A percentile compares a stretch with the other conserved stretches of the same genome.
phyloP scores from a whole-genome alignment of 148 eudicot species.

The Fagopyrum esculentum region DNA sequence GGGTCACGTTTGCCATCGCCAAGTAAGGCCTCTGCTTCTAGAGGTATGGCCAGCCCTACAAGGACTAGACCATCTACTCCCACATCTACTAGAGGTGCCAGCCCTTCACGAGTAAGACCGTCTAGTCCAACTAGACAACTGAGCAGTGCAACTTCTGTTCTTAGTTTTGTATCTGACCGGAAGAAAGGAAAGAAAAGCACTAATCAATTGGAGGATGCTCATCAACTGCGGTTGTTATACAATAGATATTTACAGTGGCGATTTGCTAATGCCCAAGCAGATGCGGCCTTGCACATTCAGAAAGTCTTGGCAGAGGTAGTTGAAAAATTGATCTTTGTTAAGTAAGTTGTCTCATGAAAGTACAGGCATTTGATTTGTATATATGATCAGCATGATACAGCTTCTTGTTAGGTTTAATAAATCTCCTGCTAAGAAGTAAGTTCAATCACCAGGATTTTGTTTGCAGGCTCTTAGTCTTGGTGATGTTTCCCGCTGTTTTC shows the following conservation, averaged over 20 bases:
- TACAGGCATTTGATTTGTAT: background rate
- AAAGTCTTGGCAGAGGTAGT: slow-evolving; percentile 56
- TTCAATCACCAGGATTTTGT: background rate
- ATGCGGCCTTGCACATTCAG: slow-evolving; percentile 48
- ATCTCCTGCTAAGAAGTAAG: background rate
- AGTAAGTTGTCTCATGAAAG: background rate
- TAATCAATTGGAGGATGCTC: slow-evolving; percentile 80
- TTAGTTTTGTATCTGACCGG: slow-evolving; percentile 80
- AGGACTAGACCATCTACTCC: slow-evolving; percentile 44
- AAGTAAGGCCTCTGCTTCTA: slow-evolving; percentile 39
- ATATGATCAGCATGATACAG: background rate
- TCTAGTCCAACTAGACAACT: slow-evolving; percentile 71
- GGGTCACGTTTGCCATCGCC: slow-evolving; percentile 63
- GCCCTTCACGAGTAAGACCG: slow-evolving; percentile 69
- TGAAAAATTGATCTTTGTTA: background rate
- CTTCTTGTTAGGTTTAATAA: background rate
- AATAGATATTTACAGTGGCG: slow-evolving; percentile 91
- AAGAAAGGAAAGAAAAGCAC: slow-evolving; percentile 66
- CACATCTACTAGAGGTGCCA: slow-evolving; percentile 41
- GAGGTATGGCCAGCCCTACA: slow-evolving; percentile 43
- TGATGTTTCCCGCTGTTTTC: background rate
- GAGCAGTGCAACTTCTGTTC: slow-evolving; percentile 65
- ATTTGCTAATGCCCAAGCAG: slow-evolving; percentile 70
- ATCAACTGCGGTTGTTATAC: slow-evolving; percentile 69
- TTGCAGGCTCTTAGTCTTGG: background rate